Percentiles rank a stretch among this genome's conserved stretches.
Conservation (phyloP, 495 filamentous ascomycete species). For the Aspergillus biplanus region DNA sequence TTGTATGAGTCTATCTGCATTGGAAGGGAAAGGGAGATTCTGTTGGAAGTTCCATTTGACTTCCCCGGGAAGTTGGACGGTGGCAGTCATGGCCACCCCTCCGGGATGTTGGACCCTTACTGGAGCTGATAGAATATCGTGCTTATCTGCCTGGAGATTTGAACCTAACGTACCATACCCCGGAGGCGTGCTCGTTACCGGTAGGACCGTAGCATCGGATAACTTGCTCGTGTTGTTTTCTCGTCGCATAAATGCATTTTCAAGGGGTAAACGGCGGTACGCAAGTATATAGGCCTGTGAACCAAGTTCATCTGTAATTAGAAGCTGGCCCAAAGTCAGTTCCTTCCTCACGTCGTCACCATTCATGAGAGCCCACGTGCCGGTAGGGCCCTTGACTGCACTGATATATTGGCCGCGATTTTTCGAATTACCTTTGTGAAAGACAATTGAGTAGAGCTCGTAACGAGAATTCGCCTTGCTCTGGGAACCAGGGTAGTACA, state of each 20-base stretch:
- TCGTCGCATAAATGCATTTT: neutral
- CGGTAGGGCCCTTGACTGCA: constrained; percentile 27
- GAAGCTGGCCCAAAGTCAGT: neutral
- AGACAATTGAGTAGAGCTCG: constrained; percentile 33
- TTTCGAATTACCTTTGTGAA: constrained; percentile 26
- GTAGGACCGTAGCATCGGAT: no score
- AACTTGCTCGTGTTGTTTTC: neutral
- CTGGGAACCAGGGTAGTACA: neutral
- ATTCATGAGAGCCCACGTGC: constrained; percentile 33
- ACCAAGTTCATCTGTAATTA: neutral
- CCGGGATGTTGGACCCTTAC: neutral
- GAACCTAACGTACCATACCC: no score
- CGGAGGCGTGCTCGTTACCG: no score
- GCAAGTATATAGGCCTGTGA: constrained; percentile 26
- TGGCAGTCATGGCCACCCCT: constrained; percentile 14
- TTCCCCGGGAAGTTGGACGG: constrained; percentile 9
- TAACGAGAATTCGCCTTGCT: constrained; percentile 24
- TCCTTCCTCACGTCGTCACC: constrained; percentile 21
- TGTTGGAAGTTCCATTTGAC: constrained; percentile 15
- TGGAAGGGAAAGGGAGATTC: constrained; percentile 1
- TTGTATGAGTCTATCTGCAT: constrained; percentile 10
- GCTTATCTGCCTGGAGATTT: neutral
- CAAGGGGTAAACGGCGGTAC: constrained; percentile 27
- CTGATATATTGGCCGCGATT: constrained; percentile 36
- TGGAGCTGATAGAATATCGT: neutral